Conservation (phyloP, 2,329 filamentous ascomycete genomes). For the Sarocladiaceae sp. region DNA sequence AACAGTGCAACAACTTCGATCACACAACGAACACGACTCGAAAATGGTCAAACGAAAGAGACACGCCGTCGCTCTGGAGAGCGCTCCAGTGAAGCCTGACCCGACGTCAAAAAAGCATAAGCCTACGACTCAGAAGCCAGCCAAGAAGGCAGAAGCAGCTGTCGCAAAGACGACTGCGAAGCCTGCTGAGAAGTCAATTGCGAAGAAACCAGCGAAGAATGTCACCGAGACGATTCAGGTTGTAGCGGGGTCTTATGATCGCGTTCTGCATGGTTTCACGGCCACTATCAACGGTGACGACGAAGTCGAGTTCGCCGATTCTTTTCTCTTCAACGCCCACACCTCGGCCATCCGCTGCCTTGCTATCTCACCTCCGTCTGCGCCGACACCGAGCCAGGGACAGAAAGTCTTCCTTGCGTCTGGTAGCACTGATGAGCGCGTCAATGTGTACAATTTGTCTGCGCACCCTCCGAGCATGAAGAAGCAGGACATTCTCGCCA, state of each 20-base stretch:
- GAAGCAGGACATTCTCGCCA: slow-evolving; percentile 57
- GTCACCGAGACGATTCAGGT: slow-evolving; percentile 71
- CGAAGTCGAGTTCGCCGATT: slow-evolving; percentile 73
- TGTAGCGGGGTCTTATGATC: slow-evolving; percentile 89
- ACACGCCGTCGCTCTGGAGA: slow-evolving; percentile 25
- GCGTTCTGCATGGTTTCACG: slow-evolving; percentile 84
- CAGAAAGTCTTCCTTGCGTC: slow-evolving; percentile 87
- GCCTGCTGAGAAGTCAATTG: neutral
- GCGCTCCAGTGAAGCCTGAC: slow-evolving; percentile 17
- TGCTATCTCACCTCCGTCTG: slow-evolving; percentile 74
- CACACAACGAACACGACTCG: neutral
- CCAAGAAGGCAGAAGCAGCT: slow-evolving; percentile 19
- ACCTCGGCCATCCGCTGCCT: slow-evolving; percentile 85
- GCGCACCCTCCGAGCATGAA: slow-evolving; percentile 57
- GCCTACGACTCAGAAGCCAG: slow-evolving; percentile 11
- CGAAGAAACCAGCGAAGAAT: neutral
- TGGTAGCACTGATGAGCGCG: slow-evolving; percentile 86
- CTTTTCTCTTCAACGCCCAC: slow-evolving; percentile 94
- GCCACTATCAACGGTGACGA: slow-evolving; percentile 52
- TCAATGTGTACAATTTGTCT: slow-evolving; percentile 91
- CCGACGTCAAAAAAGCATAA: slow-evolving; percentile 29
- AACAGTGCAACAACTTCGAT: neutral
- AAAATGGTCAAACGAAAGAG: slow-evolving; percentile 49
- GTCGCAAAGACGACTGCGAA: no score
- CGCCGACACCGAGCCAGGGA: slow-evolving; percentile 53